Base-by-base conservation (phyloP, 2,329 filamentous ascomycete genomes). In the Hymenoscyphus occultus region DNA sequence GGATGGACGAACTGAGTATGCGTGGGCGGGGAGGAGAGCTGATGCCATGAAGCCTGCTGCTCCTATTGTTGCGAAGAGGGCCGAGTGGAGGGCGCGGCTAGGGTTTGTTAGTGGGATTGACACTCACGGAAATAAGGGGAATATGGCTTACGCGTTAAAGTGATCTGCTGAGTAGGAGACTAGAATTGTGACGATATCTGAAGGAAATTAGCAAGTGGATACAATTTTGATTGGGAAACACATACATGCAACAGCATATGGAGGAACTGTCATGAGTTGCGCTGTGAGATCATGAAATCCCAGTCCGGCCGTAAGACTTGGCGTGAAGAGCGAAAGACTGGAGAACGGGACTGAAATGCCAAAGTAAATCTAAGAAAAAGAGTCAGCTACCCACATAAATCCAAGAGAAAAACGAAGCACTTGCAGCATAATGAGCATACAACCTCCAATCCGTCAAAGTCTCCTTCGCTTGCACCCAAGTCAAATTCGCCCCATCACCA, bases 201-300 rank as follows among this genome's bases (percentile, higher is more conserved):
- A 10, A 2, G 28, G 5, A 5, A 42, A 3, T 60, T 16, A 64
- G 54, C 42, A 40, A 56, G 2, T 22, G 28, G 10, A 58, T 39
- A 1, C 6, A 13, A 5, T 39, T 42, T 3, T 1, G 2, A 14
- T n/a, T 40, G 2, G 5, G 12, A 35, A 28, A 22, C 19, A 69
- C 69, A 63, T 68, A 74, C 87, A 88, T 5, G 84, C 84, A 1
- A 84, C 83, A 0, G 84, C 86, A 73, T 86, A 90, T 0, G 87
- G 86, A 1, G 87, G 86, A 0, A 90, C 86, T 0, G 86, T 88
- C 81, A 90, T 86, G 22, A 90, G 75, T 75, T 90, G 87, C 4
- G 86, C 86, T 58, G 78, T 74, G n/a, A 88, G 78, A 61, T 84
- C 81, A n/a, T 82, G 74, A 69, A 81, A 84, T 1, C 81, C 81